Conservation (phyloP, 192 early-diverging fungal species). For the Backusella morwellensis region DNA sequence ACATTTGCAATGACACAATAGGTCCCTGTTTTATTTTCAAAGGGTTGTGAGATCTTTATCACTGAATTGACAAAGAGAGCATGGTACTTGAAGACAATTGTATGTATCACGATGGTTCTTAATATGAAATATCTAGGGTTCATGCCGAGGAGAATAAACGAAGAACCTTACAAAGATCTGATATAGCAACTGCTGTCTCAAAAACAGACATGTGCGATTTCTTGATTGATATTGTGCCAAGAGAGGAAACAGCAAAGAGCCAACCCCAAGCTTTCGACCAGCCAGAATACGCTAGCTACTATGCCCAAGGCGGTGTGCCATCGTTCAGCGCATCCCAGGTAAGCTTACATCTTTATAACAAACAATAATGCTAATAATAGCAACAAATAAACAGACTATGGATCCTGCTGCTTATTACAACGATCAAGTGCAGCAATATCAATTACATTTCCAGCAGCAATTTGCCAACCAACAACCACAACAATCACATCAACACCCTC, state of each 20-base stretch:
- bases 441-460: conserved; percentile 32
- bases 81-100: conserved; percentile 45
- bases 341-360: not conserved
- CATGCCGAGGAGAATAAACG: conserved; percentile 96
- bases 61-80: conserved; percentile 82
- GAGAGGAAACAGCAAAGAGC: conserved; percentile 61
- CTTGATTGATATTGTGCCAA: conserved; percentile 95
- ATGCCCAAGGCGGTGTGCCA: not conserved
- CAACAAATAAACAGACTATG: not conserved
- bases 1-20: conserved; percentile 47
- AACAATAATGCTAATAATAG: too few relatives aligned
- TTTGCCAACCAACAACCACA: conserved; percentile 26
- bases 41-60: conserved; percentile 97
- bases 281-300: conserved; percentile 6
- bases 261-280: not conserved
- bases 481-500: conserved; percentile 9
- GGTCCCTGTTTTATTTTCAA: conserved; percentile 92
- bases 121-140: conserved; percentile 49
- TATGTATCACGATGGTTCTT: not conserved
- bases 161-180: conserved; percentile 87
- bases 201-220: conserved; percentile 97
- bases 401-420: not conserved
- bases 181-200: conserved; percentile 83
- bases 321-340: not conserved
- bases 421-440: conserved; percentile 40